These are phyloP conservation scores for Glycine soja DNA, from an alignment of 306 rosid species.

Conservation along the genomic window DNA sequence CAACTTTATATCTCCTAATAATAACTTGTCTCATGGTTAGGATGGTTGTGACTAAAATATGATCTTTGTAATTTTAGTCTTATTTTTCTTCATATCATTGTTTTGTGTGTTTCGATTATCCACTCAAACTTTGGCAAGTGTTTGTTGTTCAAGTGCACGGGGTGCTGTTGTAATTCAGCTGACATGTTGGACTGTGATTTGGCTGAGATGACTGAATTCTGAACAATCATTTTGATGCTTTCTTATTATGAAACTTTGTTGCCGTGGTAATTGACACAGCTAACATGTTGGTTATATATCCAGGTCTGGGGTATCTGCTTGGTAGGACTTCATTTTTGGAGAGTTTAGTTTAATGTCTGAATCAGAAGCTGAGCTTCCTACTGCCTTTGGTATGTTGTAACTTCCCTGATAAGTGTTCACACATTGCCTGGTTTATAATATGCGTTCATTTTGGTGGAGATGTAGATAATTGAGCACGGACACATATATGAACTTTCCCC, in stretches of 20 bases:
- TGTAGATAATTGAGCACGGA: neutral
- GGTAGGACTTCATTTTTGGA: slow-evolving; percentile 44
- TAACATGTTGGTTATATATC: slow-evolving; percentile 14
- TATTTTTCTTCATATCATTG: neutral
- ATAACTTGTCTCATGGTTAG: no score
- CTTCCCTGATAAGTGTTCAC: neutral
- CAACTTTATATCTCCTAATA: no score
- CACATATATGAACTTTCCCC: neutral
- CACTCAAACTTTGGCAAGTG: neutral
- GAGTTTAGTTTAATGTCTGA: slow-evolving; percentile 77
- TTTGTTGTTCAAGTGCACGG: neutral
- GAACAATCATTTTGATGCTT: neutral
- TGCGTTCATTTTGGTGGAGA: neutral
- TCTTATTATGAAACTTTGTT: slow-evolving; percentile 3
- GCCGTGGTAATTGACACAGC: neutral
- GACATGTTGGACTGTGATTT: neutral
- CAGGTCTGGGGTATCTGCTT: slow-evolving; percentile 57
- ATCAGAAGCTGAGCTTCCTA: slow-evolving; percentile 69
- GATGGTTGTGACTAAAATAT: neutral
- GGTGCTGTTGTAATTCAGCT: neutral
- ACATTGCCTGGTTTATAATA: neutral
- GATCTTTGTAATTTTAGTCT: slow-evolving; percentile 16
- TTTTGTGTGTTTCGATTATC: neutral
- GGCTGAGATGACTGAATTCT: slow-evolving; percentile 1
- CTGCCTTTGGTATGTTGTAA: slow-evolving; percentile 67